A percentile compares a stretch with the other conserved stretches of the same genome.
These are phyloP conservation scores for Iberis pinnata DNA, from an alignment of 345 rosid genomes.

Conservation along the genomic window DNA sequence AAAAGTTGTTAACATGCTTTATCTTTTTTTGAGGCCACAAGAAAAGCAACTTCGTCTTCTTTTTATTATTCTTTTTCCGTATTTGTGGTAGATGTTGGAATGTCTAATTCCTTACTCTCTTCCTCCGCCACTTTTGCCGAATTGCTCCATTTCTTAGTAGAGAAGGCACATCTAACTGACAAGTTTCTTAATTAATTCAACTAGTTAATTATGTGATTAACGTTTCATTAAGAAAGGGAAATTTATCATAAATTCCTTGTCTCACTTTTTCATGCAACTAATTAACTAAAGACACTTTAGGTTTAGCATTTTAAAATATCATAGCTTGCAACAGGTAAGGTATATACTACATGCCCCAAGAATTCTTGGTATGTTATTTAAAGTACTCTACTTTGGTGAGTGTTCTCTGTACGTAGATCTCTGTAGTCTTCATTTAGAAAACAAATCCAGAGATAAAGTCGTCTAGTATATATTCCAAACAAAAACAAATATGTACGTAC, in stretches of 20 bases:
- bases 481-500: too few relatives aligned
- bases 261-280: constrained; percentile 26
- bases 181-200: constrained; percentile 7
- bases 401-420: too few relatives aligned
- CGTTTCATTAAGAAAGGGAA: background rate
- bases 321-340: too few relatives aligned
- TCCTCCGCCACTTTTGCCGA: constrained; percentile 31
- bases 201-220: constrained; percentile 3
- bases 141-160: constrained; percentile 37
- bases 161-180: constrained; percentile 33
- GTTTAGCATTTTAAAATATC: too few relatives aligned
- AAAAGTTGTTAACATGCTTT: constrained; percentile 25
- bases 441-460: too few relatives aligned
- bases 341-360: too few relatives aligned
- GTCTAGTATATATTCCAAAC: too few relatives aligned
- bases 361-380: too few relatives aligned
- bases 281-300: constrained; percentile 21
- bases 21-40: constrained; percentile 28
- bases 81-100: constrained; percentile 24
- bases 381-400: too few relatives aligned
- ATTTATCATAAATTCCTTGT: constrained; percentile 1
- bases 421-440: too few relatives aligned
- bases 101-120: constrained; percentile 32
- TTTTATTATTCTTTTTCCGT: constrained; percentile 25
- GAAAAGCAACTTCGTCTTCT: constrained; percentile 20